A percentile compares a stretch with the other conserved stretches of the same genome.
Evolutionary conservation across 2,329 filamentous ascomycete species (phyloP).

Genomic region (Colletotrichum salicis): DNA sequence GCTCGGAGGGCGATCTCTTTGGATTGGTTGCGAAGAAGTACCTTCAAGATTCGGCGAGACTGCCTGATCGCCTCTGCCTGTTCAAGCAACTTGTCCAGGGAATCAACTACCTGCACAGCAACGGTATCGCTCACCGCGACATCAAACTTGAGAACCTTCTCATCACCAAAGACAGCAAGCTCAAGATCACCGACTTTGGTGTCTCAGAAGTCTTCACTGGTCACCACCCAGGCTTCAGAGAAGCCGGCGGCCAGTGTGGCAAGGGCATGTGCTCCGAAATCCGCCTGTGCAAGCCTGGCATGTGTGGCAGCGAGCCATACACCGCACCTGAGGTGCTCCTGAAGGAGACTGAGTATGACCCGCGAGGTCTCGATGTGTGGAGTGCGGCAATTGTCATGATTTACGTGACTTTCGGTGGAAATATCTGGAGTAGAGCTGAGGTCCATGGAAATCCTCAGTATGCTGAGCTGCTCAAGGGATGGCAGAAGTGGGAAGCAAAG

Average conservation of each 20-base stretch:
- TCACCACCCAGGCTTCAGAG: conserved; percentile 80
- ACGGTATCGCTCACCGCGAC: conserved; percentile 90
- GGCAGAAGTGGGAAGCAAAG: conserved; percentile 73
- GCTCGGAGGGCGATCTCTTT: conserved; percentile 83
- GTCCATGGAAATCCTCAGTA: conserved; percentile 66
- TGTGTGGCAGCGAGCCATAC: conserved; percentile 87
- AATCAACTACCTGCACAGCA: conserved; percentile 81
- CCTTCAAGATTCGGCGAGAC: conserved; percentile 71
- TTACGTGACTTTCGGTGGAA: conserved; percentile 76
- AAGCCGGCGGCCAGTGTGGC: conserved; percentile 78
- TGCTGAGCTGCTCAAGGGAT: conserved; percentile 69
- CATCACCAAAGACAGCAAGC: conserved; percentile 79
- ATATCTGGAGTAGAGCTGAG: conserved; percentile 79
- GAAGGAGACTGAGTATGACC: conserved; percentile 74
- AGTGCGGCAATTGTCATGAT: conserved; percentile 86
- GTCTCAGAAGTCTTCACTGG: conserved; percentile 88
- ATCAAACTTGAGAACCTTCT: conserved; percentile 91
- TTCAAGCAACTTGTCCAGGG: conserved; percentile 92
- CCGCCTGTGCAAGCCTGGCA: conserved; percentile 79
- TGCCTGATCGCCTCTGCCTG: conserved; percentile 79
- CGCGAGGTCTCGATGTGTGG: conserved; percentile 86
- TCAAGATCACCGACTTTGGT: conserved; percentile 94
- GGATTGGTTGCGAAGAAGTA: conserved; percentile 77
- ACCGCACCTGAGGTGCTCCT: conserved; percentile 86
- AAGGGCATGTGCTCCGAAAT: conserved; percentile 73